A percentile compares a stretch with the other conserved stretches of the same genome.
These are phyloP conservation scores for Calonectria multiphialidica DNA, from an alignment of 2,329 filamentous ascomycete genomes.

Conservation along the genomic window DNA sequence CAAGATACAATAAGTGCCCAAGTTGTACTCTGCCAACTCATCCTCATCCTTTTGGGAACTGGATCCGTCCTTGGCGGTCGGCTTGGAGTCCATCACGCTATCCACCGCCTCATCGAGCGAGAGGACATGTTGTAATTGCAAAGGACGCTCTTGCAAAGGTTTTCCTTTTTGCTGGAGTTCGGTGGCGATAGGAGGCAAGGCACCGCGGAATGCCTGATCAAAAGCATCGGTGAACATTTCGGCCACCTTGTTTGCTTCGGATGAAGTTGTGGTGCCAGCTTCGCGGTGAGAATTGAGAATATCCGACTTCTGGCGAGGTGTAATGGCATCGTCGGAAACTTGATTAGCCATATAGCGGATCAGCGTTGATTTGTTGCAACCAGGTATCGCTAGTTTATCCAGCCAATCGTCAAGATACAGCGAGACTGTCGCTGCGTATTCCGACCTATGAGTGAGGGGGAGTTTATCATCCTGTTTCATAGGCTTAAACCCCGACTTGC, in stretches of 20 bases:
- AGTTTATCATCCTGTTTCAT: constrained; percentile 65
- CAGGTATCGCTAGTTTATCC: constrained; percentile 60
- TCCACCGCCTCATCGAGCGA: constrained; percentile 67
- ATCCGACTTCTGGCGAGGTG: constrained; percentile 66
- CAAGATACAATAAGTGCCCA: constrained; percentile 67
- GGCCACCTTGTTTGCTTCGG: constrained; percentile 57
- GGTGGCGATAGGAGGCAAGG: constrained; percentile 34
- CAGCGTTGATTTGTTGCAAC: constrained; percentile 64
- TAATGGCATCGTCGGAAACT: constrained; percentile 60
- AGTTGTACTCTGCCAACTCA: constrained; percentile 58
- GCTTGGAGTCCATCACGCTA: constrained; percentile 65
- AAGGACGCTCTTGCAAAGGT: constrained; percentile 46
- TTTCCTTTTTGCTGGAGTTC: constrained; percentile 6
- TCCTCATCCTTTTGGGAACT: constrained; percentile 51
- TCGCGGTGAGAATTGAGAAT: constrained; percentile 62
- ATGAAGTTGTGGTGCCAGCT: constrained; percentile 51
- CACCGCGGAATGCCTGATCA: constrained; percentile 63
- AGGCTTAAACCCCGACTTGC: constrained; percentile 68
- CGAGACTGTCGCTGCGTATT: constrained; percentile 64
- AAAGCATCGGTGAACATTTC: constrained; percentile 69
- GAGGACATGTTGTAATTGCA: constrained; percentile 65
- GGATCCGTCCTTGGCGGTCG: constrained; percentile 60
- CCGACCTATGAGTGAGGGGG: constrained; percentile 61
- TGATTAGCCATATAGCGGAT: constrained; percentile 66
- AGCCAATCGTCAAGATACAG: constrained; percentile 69